phyloP scores from a whole-genome alignment of 1,284 basidiomycete species.

The Cystobasidium pallidum region DNA sequence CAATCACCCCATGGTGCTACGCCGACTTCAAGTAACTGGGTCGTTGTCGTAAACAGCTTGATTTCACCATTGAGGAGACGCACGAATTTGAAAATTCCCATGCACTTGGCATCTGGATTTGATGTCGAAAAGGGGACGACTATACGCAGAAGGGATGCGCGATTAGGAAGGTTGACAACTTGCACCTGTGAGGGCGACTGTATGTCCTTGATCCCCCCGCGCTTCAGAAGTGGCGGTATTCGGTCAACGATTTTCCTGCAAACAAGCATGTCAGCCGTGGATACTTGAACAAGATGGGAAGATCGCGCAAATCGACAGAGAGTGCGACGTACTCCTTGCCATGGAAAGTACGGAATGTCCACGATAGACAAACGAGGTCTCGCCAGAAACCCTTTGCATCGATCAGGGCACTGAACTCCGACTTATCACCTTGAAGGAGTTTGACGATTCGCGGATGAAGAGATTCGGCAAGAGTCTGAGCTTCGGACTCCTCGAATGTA shows the following conservation, averaged over 20 bases:
- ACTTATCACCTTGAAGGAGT: conserved; percentile 18
- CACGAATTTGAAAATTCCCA: conserved; percentile 30
- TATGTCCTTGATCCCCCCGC: conserved; percentile 18
- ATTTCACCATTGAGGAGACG: background rate
- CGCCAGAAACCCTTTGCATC: conserved; percentile 28
- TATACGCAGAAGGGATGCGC: conserved; percentile 22
- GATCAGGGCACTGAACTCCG: conserved; percentile 1
- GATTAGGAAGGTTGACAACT: conserved; percentile 24
- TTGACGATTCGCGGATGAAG: conserved; percentile 1
- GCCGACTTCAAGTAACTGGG: conserved; percentile 7
- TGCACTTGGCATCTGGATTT: conserved; percentile 25
- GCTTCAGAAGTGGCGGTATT: conserved; percentile 10
- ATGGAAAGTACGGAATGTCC: conserved; percentile 16
- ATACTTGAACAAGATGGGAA: background rate
- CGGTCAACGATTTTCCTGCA: conserved; percentile 6
- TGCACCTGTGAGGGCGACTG: background rate
- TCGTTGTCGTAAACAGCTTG: conserved; percentile 28
- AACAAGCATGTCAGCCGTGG: background rate
- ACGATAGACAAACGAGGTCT: conserved; percentile 20
- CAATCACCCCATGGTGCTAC: conserved; percentile 11
- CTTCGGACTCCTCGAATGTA: conserved; percentile 8
- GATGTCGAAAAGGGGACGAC: conserved; percentile 28
- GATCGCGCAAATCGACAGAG: background rate
- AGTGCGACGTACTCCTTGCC: background rate
- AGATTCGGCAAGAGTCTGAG: background rate